A percentile compares a stretch with the other conserved stretches of the same genome.
Conservation (phyloP, 2,329 filamentous ascomycete species). For the Epichloe gansuensis region DNA sequence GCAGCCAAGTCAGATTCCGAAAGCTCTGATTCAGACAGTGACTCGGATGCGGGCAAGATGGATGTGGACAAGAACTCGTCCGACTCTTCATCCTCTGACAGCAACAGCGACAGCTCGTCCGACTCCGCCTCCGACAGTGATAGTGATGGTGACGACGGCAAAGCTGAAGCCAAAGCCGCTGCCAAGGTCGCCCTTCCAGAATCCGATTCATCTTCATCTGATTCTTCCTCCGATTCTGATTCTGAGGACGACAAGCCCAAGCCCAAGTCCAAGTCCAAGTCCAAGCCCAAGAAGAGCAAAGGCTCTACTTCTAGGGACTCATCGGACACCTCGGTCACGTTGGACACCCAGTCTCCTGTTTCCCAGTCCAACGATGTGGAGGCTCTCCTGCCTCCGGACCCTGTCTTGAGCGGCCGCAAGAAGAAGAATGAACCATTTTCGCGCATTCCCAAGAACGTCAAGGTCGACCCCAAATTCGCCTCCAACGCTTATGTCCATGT, state of each 20-base stretch:
- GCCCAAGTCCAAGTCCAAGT: conserved; percentile 5
- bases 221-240: conserved; percentile 20
- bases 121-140: conserved; percentile 10
- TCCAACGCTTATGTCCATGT: conserved; percentile 76
- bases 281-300: conserved; percentile 11
- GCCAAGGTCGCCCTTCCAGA: conserved; percentile 13
- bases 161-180: conserved; percentile 10
- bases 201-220: conserved; percentile 17
- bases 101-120: conserved; percentile 11
- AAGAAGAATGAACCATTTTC: conserved; percentile 59
- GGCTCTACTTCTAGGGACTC: conserved; percentile 14
- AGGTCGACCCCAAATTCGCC: conserved; percentile 54
- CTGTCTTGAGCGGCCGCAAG: conserved; percentile 26
- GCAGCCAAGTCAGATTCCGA: conserved; percentile 8
- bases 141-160: not conserved
- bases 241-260: conserved; percentile 18
- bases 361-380: conserved; percentile 21
- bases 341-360: conserved; percentile 37
- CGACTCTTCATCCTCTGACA: conserved; percentile 9
- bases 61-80: conserved; percentile 16
- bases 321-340: conserved; percentile 36
- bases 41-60: conserved; percentile 7
- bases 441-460: conserved; percentile 56
- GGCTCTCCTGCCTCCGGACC: conserved; percentile 42
- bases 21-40: conserved; percentile 8